These are phyloP conservation scores for Salvia hispanica DNA, from an alignment of 257 asterid species.

Conservation along the genomic window DNA sequence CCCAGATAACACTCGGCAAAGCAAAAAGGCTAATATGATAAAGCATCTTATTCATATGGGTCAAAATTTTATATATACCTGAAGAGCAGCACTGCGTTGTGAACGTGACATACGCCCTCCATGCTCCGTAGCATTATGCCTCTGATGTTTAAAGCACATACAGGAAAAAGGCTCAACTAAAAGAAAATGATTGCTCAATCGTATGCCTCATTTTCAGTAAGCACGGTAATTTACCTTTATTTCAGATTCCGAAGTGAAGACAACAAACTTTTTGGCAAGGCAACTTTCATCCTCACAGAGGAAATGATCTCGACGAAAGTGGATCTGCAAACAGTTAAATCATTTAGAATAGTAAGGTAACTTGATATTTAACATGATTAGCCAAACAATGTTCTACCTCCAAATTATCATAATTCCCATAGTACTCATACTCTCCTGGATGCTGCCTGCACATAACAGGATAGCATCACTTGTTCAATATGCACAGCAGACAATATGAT, in stretches of 20 bases:
- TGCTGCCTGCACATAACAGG: conserved; percentile 67
- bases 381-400: conserved; percentile 55
- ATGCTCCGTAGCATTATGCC: conserved; percentile 89
- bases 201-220: not conserved
- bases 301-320: conserved; percentile 80
- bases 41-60: conserved; percentile 15
- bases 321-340: conserved; percentile 55
- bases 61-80: conserved; percentile 51
- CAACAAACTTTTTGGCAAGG: conserved; percentile 82
- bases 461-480: conserved; percentile 3
- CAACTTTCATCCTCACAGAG: conserved; percentile 91
- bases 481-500: conserved; percentile 15
- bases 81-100: conserved; percentile 94
- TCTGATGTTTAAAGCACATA: conserved; percentile 50
- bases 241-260: conserved; percentile 80
- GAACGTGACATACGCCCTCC: conserved; percentile 98
- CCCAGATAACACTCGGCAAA: not conserved
- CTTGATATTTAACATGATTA: conserved; percentile 23
- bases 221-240: conserved; percentile 61
- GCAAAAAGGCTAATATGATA: conserved; percentile 7
- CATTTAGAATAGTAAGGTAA: conserved; percentile 26
- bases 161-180: conserved; percentile 18
- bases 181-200: not conserved
- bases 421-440: conserved; percentile 94
- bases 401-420: conserved; percentile 83